A percentile compares a stretch with the other conserved stretches of the same genome.
These are phyloP conservation scores for Acacia confusa DNA, from an alignment of 306 rosid genomes.

Conservation along the genomic window DNA sequence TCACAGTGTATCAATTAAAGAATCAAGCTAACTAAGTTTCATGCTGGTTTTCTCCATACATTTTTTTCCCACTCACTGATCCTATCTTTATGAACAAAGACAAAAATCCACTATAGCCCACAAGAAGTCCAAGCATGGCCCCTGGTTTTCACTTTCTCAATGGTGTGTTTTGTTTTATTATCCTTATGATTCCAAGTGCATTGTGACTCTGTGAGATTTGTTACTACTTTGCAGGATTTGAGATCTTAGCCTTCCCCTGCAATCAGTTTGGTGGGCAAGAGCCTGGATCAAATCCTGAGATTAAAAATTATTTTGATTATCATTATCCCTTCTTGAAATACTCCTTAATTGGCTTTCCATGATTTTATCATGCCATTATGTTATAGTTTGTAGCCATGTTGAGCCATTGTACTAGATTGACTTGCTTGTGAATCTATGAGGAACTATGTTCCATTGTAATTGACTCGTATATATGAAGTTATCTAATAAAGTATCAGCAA, in stretches of 20 bases:
- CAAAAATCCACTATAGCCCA: background rate
- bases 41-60: background rate
- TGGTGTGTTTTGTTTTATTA: slow-evolving; percentile 27
- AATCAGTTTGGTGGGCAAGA: too few relatives aligned
- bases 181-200: too few relatives aligned
- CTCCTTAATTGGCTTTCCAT: slow-evolving; percentile 33
- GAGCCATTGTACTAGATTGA: background rate
- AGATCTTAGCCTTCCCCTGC: too few relatives aligned
- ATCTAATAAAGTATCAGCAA: background rate
- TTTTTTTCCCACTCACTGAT: background rate
- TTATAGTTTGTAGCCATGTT: background rate
- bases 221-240: too few relatives aligned
- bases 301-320: slow-evolving; percentile 41
- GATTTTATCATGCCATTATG: background rate
- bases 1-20: background rate
- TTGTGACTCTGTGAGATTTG: too few relatives aligned
- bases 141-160: background rate
- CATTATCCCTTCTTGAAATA: background rate
- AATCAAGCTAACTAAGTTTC: background rate
- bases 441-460: background rate
- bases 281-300: slow-evolving; percentile 87
- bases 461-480: background rate
- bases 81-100: background rate
- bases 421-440: background rate
- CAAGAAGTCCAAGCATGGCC: background rate